A percentile compares a stretch with the other conserved stretches of the same genome.
Evolutionary conservation across 495 filamentous ascomycete genomes (phyloP).

Genomic region (Margaritispora aquatica): DNA sequence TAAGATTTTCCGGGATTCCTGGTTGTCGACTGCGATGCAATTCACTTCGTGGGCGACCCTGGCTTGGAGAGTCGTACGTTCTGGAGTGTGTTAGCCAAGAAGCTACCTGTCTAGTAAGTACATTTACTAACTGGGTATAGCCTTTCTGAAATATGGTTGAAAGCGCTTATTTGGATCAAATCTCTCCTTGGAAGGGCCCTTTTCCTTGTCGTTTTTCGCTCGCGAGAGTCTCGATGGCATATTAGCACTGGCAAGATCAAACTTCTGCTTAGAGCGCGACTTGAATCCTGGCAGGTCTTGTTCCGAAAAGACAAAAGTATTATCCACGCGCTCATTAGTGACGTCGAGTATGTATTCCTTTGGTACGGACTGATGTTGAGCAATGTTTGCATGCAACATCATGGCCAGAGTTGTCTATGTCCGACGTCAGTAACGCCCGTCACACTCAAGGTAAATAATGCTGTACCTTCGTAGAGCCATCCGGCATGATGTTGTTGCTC

Average conservation of each 20-base stretch:
- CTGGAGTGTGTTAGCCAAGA: background rate
- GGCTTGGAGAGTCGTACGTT: conserved; percentile 74
- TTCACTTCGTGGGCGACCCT: conserved; percentile 70
- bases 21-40: conserved; percentile 68
- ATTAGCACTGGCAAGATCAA: conserved; percentile 39
- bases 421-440: background rate
- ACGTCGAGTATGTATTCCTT: conserved; percentile 78
- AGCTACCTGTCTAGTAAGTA: background rate
- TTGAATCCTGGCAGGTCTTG: conserved; percentile 81
- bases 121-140: conserved; percentile 67
- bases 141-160: conserved; percentile 65
- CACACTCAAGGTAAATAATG: background rate
- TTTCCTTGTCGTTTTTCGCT: conserved; percentile 28
- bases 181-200: conserved; percentile 29
- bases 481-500: conserved; percentile 44
- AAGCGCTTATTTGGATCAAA: conserved; percentile 52
- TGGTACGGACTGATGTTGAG: conserved; percentile 60
- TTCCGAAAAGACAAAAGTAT: conserved; percentile 87
- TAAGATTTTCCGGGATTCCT: conserved; percentile 60
- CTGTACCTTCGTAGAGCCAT: conserved; percentile 45
- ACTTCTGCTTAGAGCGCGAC: conserved; percentile 46
- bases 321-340: conserved; percentile 55
- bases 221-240: conserved; percentile 44
- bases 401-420: conserved; percentile 39
- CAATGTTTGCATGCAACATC: conserved; percentile 42